A percentile compares a stretch with the other conserved stretches of the same genome.
Evolutionary conservation across 164 flowering plant genomes (phyloP).

Genomic region (Chimonanthus salicifolius): DNA sequence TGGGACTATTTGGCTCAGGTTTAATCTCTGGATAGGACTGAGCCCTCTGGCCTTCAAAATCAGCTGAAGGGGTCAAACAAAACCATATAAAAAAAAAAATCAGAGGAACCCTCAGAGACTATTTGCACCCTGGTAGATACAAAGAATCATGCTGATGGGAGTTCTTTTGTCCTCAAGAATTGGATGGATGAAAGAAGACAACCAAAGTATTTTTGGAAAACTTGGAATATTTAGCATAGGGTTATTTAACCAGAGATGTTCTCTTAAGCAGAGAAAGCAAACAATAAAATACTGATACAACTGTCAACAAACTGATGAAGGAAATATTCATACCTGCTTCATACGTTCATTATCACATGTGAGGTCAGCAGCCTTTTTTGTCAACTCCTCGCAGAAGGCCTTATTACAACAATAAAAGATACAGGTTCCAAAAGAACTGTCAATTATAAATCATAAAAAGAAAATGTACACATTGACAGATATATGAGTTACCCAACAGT

Average conservation of each 20-base stretch:
- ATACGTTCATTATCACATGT: conserved; percentile 55
- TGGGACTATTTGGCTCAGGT: not conserved
- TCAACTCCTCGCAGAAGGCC: conserved; percentile 76
- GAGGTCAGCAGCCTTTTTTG: conserved; percentile 59
- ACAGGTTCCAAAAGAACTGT: not conserved
- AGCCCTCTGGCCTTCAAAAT: not conserved
- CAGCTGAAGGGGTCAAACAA: not conserved
- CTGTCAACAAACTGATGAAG: conserved; percentile 12
- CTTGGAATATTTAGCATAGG: not conserved
- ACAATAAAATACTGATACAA: not conserved
- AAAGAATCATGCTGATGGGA: not conserved
- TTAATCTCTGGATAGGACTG: not conserved
- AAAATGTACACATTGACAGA: too few relatives aligned
- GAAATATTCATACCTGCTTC: conserved; percentile 47
- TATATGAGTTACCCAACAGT: too few relatives aligned
- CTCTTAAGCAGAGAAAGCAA: conserved; percentile 1
- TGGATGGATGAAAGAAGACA: not conserved
- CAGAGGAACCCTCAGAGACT: not conserved
- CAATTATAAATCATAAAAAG: not conserved
- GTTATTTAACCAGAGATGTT: not conserved
- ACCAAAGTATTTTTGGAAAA: too few relatives aligned
- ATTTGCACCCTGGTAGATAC: too few relatives aligned
- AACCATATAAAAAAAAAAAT: not conserved
- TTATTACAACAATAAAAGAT: conserved; percentile 10
- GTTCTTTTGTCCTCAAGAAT: not conserved